Base-by-base conservation (phyloP, 306 rosid genomes). In the Acacia melanoxylon region DNA sequence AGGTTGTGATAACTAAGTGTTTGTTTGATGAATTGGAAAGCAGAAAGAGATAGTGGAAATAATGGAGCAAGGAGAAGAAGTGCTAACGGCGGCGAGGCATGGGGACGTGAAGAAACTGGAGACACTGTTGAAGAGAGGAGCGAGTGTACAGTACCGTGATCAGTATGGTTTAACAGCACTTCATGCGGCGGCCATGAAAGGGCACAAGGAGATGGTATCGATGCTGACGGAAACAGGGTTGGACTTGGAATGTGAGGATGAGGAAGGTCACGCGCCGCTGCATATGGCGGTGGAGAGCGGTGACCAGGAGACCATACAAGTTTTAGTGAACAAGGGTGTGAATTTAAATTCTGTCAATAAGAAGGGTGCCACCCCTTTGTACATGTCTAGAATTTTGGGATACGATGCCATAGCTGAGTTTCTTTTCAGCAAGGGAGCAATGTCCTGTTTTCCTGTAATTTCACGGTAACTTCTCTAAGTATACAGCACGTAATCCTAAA, bases 251-350 rank as follows among this genome's bases (percentile, higher is more conserved):
- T 88, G 88, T 75, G 77, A 73, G 56, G 97, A 93, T 13, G 31
- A 76, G 2, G 93, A 93, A 80, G 98, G 98, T 20, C 93, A 93
- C 25, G 83, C 74, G 24, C 94, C 98, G 0, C 84, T 94, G 83
- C 98, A 94, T 68, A 83, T 89, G 89, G 98, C 98, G 1, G 91
- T 87, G 42, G 84, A 84, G 59, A 75, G 92, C 19, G 93, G 98
- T 4, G 76, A 86, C 63, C 25, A 89, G 15, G 98, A 82, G 63
- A 85, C 87, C 0, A 91, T 90, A 2, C 77, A 70, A n/a, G 76
- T 84, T 5, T 80, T 94, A 69, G 87, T 90, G 6, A 71, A 74
- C 1, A 83, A 83, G 78, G 97, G 92, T 15, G 97, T 87, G 25
- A 85, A 92, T 61, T 58, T 90, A 13, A 83, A 89, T 84, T 83